Evolutionary conservation across 371 early-diverging fungal species (phyloP), one percentile per base, ranked within the genome.

Genomic region (Mucor plumbeus): DNA sequence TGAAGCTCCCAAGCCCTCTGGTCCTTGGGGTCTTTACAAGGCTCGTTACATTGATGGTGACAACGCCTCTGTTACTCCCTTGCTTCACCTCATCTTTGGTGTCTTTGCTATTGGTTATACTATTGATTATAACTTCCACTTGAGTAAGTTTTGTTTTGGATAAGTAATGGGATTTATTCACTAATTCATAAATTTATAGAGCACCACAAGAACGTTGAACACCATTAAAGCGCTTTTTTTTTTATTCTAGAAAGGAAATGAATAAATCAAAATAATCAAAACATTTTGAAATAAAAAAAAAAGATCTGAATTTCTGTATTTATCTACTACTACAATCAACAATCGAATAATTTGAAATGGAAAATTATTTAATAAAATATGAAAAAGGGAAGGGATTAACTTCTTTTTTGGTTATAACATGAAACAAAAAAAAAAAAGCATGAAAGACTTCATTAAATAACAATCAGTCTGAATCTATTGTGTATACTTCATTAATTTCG

Each of bases 161-260:
- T 4, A 48, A 34, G 21, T 9, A 1, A 26, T 44, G 36, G 19
- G 40, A 39, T 34, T 47, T 36, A 35, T 26, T 35, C 53, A 17
- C 58, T 50, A 13, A 19, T 17, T 61, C 31, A 14, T 44, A 39
- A 2, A 50, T 57, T 59, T 48, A 41, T 72, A 87, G 87, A 88
- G 84, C 88, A 88, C 82, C 88, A 88, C 85, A 88, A 88, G 88
- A 88, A 86, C 75, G 88, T 84, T 68, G 86, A 85, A 68, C 88
- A 88, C 79, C 88, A 88, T 72, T 87, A 87, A 63, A 71, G 53
- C 50, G 21, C 50, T 21, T 11, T 21, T 50, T 50, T 21, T 21
- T 50, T 50, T 50, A 50, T 50, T 50, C 50, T 50, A 50, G 50
- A 40, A 57, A 43, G 34, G 40, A 19, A 21, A 21, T 48, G 47